A percentile compares a stretch with the other conserved stretches of the same genome.
These are phyloP conservation scores for Salvia splendens DNA, from an alignment of 257 asterid species.

Conservation along the genomic window DNA sequence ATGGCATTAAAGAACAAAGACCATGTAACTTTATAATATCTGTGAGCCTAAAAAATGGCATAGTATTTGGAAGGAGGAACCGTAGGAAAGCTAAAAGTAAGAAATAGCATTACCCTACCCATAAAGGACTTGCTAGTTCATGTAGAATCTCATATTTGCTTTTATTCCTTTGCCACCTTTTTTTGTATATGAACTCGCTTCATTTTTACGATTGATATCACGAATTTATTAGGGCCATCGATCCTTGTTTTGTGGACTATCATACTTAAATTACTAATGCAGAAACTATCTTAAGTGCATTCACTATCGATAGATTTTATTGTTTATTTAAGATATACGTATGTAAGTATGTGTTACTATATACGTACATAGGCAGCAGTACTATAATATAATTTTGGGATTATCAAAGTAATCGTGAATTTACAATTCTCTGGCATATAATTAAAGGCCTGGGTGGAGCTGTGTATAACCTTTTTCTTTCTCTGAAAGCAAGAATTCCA, in stretches of 20 bases:
- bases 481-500: conserved; percentile 13
- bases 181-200: background rate
- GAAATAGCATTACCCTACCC: background rate
- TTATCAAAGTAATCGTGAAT: background rate
- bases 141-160: conserved; percentile 23
- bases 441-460: background rate
- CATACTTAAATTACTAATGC: too few species aligned
- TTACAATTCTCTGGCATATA: background rate
- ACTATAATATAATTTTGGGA: background rate
- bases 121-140: conserved; percentile 7
- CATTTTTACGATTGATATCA: background rate
- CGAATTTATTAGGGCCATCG: too few species aligned
- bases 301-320: too few species aligned
- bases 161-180: conserved; percentile 16
- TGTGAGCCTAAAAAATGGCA: too few species aligned
- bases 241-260: too few species aligned
- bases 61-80: background rate
- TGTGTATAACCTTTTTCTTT: background rate
- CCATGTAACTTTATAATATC: too few species aligned
- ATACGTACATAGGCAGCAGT: too few species aligned
- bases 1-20: too few species aligned
- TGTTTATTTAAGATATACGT: too few species aligned
- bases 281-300: too few species aligned
- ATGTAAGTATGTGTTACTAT: too few species aligned
- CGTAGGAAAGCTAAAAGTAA: background rate